Evolutionary conservation across 1,284 basidiomycete species (phyloP).

Genomic region (Takashimella tepidaria): DNA sequence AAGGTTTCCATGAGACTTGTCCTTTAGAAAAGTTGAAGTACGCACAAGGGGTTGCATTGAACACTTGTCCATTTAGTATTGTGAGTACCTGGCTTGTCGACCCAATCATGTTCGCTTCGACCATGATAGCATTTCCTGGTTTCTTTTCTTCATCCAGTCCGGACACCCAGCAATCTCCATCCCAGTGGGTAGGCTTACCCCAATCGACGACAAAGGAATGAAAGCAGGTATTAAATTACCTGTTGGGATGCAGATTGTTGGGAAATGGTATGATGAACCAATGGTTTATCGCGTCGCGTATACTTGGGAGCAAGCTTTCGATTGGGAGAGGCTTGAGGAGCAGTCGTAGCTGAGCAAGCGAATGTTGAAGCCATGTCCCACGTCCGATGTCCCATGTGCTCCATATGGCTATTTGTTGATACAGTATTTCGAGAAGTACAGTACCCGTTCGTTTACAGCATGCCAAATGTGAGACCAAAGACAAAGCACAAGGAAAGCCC

Average conservation of each 20-base stretch:
- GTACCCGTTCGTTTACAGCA: no score
- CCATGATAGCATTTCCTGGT: no score
- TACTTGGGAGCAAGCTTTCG: slow-evolving; percentile 41
- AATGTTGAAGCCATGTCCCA: no score
- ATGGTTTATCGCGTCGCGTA: slow-evolving; percentile 44
- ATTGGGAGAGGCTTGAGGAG: slow-evolving; percentile 37
- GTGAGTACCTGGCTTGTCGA: slow-evolving; percentile 11
- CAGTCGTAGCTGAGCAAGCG: no score
- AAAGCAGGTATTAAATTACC: slow-evolving; percentile 30
- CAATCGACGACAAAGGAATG: slow-evolving; percentile 29
- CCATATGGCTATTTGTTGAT: no score
- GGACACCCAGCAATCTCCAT: slow-evolving; percentile 45
- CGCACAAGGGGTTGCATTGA: slow-evolving; percentile 20
- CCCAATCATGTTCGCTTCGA: no score
- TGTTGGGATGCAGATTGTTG: slow-evolving; percentile 47
- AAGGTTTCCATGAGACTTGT: slow-evolving; percentile 2
- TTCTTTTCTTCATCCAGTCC: slow-evolving; percentile 32
- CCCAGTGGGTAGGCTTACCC: slow-evolving; percentile 41
- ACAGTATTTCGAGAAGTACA: no score
- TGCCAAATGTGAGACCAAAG: no score
- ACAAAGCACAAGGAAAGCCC: no score
- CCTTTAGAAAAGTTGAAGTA: slow-evolving; percentile 21
- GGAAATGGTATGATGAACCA: slow-evolving; percentile 39
- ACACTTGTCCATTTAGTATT: slow-evolving; percentile 33
- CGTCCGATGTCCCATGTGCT: no score